These are phyloP conservation scores for Megacollybia platyphylla DNA, from an alignment of 1,284 basidiomycete species.

Conservation along the genomic window DNA sequence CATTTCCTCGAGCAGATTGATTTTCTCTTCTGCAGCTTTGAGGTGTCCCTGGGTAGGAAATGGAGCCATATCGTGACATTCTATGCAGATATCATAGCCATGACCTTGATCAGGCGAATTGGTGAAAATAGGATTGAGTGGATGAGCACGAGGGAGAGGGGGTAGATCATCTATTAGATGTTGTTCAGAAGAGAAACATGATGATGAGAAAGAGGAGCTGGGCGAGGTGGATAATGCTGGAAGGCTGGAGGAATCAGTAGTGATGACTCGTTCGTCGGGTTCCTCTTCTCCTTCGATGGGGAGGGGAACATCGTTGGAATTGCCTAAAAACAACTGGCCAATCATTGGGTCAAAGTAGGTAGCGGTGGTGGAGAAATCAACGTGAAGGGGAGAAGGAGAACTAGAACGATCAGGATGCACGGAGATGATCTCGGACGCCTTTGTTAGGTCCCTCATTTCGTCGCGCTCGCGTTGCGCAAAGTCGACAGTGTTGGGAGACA, in stretches of 20 bases:
- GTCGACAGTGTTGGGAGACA: constrained; percentile 48
- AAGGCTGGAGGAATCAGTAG: neutral
- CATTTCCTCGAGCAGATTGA: constrained; percentile 45
- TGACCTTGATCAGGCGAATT: constrained; percentile 49
- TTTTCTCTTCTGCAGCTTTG: constrained; percentile 58
- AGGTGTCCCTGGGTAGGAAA: constrained; percentile 52
- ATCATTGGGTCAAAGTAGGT: constrained; percentile 37
- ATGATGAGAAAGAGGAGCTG: neutral
- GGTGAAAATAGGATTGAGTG: constrained; percentile 36
- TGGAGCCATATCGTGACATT: constrained; percentile 69
- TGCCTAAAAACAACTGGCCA: constrained; percentile 67
- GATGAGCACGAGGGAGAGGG: constrained; percentile 13
- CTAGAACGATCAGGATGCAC: constrained; percentile 15
- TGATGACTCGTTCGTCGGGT: neutral
- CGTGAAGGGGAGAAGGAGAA: neutral
- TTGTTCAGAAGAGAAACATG: neutral
- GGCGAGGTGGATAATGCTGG: neutral
- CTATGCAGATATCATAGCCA: constrained; percentile 76
- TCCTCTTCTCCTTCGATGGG: constrained; percentile 4
- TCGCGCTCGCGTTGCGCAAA: constrained; percentile 74
- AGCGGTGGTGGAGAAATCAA: constrained; percentile 16
- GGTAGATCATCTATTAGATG: neutral
- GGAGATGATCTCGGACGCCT: constrained; percentile 68
- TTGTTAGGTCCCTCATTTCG: constrained; percentile 83
- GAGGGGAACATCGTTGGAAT: constrained; percentile 65